Base-by-base conservation (phyloP, 2,329 filamentous ascomycete species). In the Aspergillus sp. region DNA sequence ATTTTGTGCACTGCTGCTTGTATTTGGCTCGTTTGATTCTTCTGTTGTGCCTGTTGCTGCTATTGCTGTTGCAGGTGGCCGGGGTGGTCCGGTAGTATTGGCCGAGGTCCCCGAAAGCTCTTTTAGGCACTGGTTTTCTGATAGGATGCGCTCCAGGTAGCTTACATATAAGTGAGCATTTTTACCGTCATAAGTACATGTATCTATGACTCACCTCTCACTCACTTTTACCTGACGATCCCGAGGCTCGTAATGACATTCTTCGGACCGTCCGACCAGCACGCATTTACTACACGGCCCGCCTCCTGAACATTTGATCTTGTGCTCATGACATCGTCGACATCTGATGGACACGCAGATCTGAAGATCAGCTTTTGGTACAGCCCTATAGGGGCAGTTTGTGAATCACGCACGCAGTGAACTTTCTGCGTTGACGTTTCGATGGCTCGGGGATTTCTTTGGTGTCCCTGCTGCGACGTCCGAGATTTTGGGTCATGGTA, bases 291-390 rank as follows among this genome's bases (percentile, higher is more conserved):
- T 60, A 47, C 73, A 75, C 1, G 73, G 73, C 20, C 65, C 62
- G 3, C 68, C 65, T 1, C 72, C 72, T 0, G 72, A 74, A 47
- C 73, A 75, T 52, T 72, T 74, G 22, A 74, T 72, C 50, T 75
- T 75, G 25, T 74, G 72, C 0, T 62, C 52, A 57, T 75, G 72
- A 44, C 72, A 75, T 51, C 71, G 58, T 51, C 70, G 66, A 42
- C 72, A 74, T 4, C 65, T 65, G 49, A 39, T 44, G 4, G 27
- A 44, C 46, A 30, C 39, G 25, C 25, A 30, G 25, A 30, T 30
- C 7, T 30, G 25, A 4, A 12, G 9, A 30, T 30, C 25, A 30
- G 25, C 2, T 30, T 30, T 2, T 9, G 12, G 25, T 12, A 30
- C 33, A 35, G 33, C 33, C 33, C 33, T 35, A 35, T 17, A 13